These are phyloP conservation scores for Skeletonema menzelii DNA, from an alignment of 108 stramenopile genomes.

Conservation along the genomic window DNA sequence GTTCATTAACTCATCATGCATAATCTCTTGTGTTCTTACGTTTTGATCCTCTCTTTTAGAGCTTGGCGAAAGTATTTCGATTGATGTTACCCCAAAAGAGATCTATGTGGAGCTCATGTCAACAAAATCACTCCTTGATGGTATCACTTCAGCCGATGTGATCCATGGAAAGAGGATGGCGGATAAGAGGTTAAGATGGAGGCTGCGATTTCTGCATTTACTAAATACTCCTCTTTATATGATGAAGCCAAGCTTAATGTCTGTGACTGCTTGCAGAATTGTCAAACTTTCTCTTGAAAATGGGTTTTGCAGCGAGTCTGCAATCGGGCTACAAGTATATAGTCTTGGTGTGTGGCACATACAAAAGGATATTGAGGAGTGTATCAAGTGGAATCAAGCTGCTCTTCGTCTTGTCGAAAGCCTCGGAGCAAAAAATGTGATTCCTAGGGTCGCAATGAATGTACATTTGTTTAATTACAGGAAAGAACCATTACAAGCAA, in stretches of 20 bases:
- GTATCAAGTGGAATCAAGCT: background rate
- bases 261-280: slow-evolving; percentile 7
- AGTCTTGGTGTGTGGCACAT: background rate
- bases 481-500: slow-evolving; percentile 10
- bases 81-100: background rate
- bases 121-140: slow-evolving; percentile 5
- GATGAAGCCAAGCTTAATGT: background rate
- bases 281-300: slow-evolving; percentile 7
- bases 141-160: background rate
- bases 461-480: background rate
- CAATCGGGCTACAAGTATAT: slow-evolving; percentile 9
- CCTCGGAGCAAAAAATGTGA: slow-evolving; percentile 1
- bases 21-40: background rate
- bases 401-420: slow-evolving; percentile 2
- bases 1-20: background rate
- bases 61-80: slow-evolving; percentile 14
- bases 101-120: background rate
- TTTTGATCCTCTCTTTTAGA: slow-evolving; percentile 3
- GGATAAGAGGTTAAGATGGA: background rate
- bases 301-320: slow-evolving; percentile 19
- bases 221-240: background rate
- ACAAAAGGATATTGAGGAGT: slow-evolving; percentile 18
- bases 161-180: background rate
- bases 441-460: background rate
- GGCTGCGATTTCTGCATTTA: background rate